Evolutionary conservation across 129 eudicot species (phyloP).

Genomic region (Mikania micrantha): DNA sequence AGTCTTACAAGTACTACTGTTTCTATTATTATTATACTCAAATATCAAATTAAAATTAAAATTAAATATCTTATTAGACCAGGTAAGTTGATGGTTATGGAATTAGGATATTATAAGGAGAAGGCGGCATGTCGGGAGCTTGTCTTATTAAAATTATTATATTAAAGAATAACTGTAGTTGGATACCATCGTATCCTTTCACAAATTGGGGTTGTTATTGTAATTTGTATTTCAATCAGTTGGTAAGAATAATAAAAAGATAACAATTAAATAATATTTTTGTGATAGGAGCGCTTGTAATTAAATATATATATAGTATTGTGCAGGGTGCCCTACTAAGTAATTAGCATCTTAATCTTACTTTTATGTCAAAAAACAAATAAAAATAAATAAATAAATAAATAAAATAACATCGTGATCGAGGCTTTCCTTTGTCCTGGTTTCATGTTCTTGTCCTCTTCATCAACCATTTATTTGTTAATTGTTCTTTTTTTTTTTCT

Average conservation of each 20-base stretch:
- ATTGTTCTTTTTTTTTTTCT: not conserved
- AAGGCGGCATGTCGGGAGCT: conserved; percentile 22
- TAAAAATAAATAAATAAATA: no score
- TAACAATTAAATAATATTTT: conserved; percentile 11
- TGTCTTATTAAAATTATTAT: conserved; percentile 14
- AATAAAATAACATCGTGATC: conserved; percentile 21
- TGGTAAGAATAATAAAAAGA: conserved; percentile 8
- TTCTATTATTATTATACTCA: not conserved
- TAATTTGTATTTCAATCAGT: conserved; percentile 15
- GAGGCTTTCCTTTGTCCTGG: conserved; percentile 29
- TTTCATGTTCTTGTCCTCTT: conserved; percentile 25
- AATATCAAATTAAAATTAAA: no score
- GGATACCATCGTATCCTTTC: conserved; percentile 27
- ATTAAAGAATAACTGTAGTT: conserved; percentile 14
- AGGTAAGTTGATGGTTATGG: conserved; percentile 19
- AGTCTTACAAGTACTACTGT: not conserved
- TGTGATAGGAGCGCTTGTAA: conserved; percentile 11
- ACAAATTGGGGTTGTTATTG: conserved; percentile 8
- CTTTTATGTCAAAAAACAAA: conserved; percentile 28
- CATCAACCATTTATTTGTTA: conserved; percentile 9
- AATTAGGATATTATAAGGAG: conserved; percentile 13
- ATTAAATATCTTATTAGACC: not conserved
- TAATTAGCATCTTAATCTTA: conserved; percentile 16
- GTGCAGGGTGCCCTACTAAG: conserved; percentile 33
- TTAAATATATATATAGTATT: conserved; percentile 27